These are phyloP conservation scores for Globisporangium paroecandrum DNA, from an alignment of 352 stramenopile species.

Conservation along the genomic window DNA sequence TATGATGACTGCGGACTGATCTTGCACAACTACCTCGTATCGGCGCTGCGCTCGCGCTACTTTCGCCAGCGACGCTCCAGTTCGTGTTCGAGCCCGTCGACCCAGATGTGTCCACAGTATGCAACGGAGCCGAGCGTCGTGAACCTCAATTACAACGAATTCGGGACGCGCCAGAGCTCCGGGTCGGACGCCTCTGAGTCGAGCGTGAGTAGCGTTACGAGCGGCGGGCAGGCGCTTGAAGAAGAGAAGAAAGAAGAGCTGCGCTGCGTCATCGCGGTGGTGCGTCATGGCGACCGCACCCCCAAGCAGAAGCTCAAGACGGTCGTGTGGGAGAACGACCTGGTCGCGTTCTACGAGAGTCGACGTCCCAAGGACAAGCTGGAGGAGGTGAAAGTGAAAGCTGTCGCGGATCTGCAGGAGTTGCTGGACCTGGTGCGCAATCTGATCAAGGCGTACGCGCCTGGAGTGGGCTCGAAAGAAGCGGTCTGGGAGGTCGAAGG, in stretches of 20 bases:
- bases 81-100: slow-evolving; percentile 30
- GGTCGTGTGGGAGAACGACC: slow-evolving; percentile 77
- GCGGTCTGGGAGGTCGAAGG: slow-evolving; percentile 83
- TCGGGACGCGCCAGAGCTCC: slow-evolving; percentile 46
- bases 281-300: slow-evolving; percentile 98
- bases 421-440: slow-evolving; percentile 76
- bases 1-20: slow-evolving; percentile 98
- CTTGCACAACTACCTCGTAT: slow-evolving; percentile 89
- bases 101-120: slow-evolving; percentile 80
- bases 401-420: slow-evolving; percentile 75
- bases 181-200: slow-evolving; percentile 67
- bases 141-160: slow-evolving; percentile 26
- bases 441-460: slow-evolving; percentile 81
- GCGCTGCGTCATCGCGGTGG: slow-evolving; percentile 97
- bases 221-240: slow-evolving; percentile 33
- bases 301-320: slow-evolving; percentile 99
- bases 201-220: slow-evolving; percentile 60
- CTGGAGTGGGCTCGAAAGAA: slow-evolving; percentile 73
- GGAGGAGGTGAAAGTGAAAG: slow-evolving; percentile 84
- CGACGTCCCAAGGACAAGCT: slow-evolving; percentile 67
- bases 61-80: slow-evolving; percentile 71
- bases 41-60: slow-evolving; percentile 70
- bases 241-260: slow-evolving; percentile 94
- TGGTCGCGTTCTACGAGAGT: slow-evolving; percentile 84
- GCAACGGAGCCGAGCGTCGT: slow-evolving; percentile 48